Base-by-base conservation (phyloP, 305 asterid genomes). In the Ajuga reptans region DNA sequence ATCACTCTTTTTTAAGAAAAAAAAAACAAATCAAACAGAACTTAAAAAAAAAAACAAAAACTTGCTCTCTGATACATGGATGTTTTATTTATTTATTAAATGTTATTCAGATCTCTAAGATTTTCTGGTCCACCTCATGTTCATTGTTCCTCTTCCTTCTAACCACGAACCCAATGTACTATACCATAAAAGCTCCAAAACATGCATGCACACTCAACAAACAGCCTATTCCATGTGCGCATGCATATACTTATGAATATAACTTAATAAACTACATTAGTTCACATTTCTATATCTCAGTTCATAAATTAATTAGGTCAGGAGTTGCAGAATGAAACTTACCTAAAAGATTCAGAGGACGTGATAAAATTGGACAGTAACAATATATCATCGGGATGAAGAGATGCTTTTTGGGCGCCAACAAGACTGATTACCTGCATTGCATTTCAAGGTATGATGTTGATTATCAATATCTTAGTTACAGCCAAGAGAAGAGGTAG, bases 281-380 rank as follows among this genome's bases (percentile, higher is more conserved):
- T 47, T 34, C 52, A 50, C 9, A 9, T 54, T 45, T 72, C 71
- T 10, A 53, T 33, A 71, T 54, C 67, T 2, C n/a, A 12, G 52
- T 69, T 71, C 53, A 68, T 12, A 49, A 67, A 67, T 52, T 18
- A 45, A 46, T 57, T 16, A 36, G 72, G 42, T 16, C 55, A 53
- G 52, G 10, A 54, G 43, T 51, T 57, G 51, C n/a, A 61, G 61
- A 65, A 57, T 65, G 39, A 21, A 60, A 75, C 81, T 63, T 82
- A 84, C 99, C 98, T 85, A 81, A 94, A 94, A 47, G 99, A 94
- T 80, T 91, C 97, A 62, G 97, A 89, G 37, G 99, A 91, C 88
- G 75, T 85, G 53, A 94, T 87, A 77, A 94, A 91, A 79, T 91
- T 91, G 73, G 99, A 86, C 73, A 94, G 92, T 71, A 94, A 76